Conservation (phyloP, 805 yeast genomes). For the Hanseniaspora opuntiae region DNA sequence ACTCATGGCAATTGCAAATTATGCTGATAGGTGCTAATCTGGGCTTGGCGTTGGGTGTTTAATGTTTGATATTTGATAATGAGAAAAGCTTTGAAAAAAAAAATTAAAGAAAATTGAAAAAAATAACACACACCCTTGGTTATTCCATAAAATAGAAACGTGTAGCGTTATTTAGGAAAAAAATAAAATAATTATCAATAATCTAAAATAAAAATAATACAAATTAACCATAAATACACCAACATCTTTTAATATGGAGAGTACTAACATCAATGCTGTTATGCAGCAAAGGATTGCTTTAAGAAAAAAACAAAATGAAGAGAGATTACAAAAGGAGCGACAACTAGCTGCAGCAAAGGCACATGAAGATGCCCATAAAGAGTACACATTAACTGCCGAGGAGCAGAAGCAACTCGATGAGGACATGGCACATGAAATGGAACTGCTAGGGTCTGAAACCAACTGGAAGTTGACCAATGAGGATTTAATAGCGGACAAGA, state of each 20-base stretch:
- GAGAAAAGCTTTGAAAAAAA: background rate
- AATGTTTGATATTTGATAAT: background rate
- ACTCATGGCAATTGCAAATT: background rate
- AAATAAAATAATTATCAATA: no score
- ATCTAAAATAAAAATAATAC: background rate
- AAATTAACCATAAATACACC: background rate
- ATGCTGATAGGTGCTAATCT: background rate
- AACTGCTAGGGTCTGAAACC: background rate
- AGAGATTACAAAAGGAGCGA: background rate
- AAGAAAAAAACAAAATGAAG: slow-evolving; percentile 7
- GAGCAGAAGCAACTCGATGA: background rate
- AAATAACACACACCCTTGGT: background rate
- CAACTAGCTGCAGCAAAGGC: background rate
- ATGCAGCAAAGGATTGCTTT: slow-evolving; percentile 8
- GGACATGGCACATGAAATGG: background rate
- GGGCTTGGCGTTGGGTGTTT: background rate
- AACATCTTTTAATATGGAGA: background rate
- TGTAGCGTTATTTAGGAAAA: no score
- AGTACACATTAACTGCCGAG: background rate
- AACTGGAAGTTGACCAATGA: background rate
- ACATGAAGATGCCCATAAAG: background rate
- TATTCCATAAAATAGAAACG: background rate
- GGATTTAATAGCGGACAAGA: background rate
- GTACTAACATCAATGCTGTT: slow-evolving; percentile 11
- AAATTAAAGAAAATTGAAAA: background rate